Percentiles rank a stretch among this genome's conserved stretches.
phyloP scores from a whole-genome alignment of 176 grass and related monocot species.

The Thalia dealbata region DNA sequence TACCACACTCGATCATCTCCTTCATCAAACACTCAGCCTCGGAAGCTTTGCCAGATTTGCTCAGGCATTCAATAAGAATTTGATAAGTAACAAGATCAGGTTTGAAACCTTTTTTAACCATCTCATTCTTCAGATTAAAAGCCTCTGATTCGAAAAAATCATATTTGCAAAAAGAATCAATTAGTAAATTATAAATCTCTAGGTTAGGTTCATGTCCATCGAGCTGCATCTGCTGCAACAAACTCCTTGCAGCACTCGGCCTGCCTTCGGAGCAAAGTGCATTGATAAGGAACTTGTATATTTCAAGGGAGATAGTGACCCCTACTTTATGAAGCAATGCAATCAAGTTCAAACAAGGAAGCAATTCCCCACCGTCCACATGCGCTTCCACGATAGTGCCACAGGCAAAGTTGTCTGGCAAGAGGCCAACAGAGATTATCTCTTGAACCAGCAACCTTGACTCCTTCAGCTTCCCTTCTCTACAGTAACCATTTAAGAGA shows the following conservation, averaged over 20 bases:
- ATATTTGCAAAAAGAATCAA: slow-evolving; percentile 48
- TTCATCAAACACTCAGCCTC: slow-evolving; percentile 40
- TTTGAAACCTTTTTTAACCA: slow-evolving; percentile 34
- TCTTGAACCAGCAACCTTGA: slow-evolving; percentile 53
- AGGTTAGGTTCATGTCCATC: slow-evolving; percentile 48
- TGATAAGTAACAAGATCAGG: slow-evolving; percentile 42
- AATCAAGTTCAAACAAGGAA: slow-evolving; percentile 79
- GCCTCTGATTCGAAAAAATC: slow-evolving; percentile 35
- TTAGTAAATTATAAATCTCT: slow-evolving; percentile 55
- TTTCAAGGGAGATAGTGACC: slow-evolving; percentile 33
- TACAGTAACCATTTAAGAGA: slow-evolving; percentile 60
- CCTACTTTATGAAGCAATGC: slow-evolving; percentile 43
- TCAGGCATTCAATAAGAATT: slow-evolving; percentile 44
- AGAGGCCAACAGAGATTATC: slow-evolving; percentile 45
- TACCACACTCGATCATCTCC: slow-evolving; percentile 37
- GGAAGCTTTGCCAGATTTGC: slow-evolving; percentile 44
- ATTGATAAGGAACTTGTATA: slow-evolving; percentile 40
- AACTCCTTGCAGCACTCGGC: slow-evolving; percentile 54
- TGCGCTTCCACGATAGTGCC: slow-evolving; percentile 38
- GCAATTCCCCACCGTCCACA: slow-evolving; percentile 47
- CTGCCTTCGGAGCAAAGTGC: slow-evolving; percentile 48
- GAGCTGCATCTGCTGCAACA: slow-evolving; percentile 59
- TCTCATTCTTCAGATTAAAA: slow-evolving; percentile 56
- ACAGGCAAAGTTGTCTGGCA: slow-evolving; percentile 26
- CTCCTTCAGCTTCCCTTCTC: slow-evolving; percentile 39